These are phyloP conservation scores for Schwanniomyces occidentalis DNA, from an alignment of 805 yeast species.

Conservation along the genomic window DNA sequence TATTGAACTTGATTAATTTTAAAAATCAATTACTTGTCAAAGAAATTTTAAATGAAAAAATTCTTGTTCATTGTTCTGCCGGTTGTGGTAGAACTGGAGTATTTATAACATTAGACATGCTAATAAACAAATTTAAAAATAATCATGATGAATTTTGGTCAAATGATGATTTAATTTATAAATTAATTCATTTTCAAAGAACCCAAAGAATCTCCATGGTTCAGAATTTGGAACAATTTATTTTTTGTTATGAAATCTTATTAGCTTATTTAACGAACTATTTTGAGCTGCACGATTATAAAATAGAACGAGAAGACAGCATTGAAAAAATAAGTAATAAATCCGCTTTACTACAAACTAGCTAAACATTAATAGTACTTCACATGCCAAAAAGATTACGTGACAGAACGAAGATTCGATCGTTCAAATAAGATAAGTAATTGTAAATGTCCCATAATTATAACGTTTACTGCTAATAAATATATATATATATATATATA, in stretches of 20 bases:
- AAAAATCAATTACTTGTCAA: slow-evolving; percentile 28
- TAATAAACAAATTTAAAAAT: slow-evolving; percentile 15
- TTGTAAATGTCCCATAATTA: too few species aligned
- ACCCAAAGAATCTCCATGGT: slow-evolving; percentile 83
- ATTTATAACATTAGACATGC: slow-evolving; percentile 47
- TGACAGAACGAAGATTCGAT: too few species aligned
- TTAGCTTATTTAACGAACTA: slow-evolving; percentile 19
- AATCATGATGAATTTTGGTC: slow-evolving; percentile 18
- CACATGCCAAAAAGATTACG: too few species aligned
- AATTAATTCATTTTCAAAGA: slow-evolving; percentile 65
- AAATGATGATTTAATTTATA: slow-evolving; percentile 56
- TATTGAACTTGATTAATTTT: slow-evolving; percentile 31
- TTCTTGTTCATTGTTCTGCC: slow-evolving; percentile 56
- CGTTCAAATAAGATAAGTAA: too few species aligned
- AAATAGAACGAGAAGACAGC: too few species aligned
- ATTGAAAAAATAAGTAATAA: too few species aligned
- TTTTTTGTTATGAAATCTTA: slow-evolving; percentile 71
- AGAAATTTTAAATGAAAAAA: slow-evolving; percentile 9
- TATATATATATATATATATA: too few species aligned
- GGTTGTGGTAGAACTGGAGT: slow-evolving; percentile 63
- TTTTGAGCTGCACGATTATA: slow-evolving; percentile 2
- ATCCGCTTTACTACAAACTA: too few species aligned
- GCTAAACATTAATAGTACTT: too few species aligned
- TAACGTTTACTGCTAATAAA: too few species aligned
- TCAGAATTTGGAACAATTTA: slow-evolving; percentile 73